Evolutionary conservation across 1,139 yeast genomes (phyloP), one percentile per base, ranked within the genome.

Genomic region (Casaregolazyma lundiana): DNA sequence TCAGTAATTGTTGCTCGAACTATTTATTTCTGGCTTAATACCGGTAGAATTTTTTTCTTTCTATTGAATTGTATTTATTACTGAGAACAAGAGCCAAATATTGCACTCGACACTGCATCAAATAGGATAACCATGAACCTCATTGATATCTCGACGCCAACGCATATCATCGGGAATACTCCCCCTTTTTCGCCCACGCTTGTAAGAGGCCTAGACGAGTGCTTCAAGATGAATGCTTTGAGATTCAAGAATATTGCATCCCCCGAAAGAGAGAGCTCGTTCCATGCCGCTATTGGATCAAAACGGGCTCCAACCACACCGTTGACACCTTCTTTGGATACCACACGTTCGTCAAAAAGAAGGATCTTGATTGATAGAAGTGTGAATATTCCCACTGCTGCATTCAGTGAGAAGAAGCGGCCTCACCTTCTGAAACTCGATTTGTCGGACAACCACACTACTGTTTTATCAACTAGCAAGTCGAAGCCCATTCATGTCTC

Each of bases 131-230:
- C 21, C 9, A 42, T 42, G 45, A 46, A 53, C 6, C 51, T 57
- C 39, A 55, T 57, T 40, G 60, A 57, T 40, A 45, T 56, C 41
- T 50, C 53, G 35, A 56, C 60, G 3, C 60, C 60, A 4, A 51
- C 48, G 8, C 48, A 46, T 4, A 30, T 35, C 13, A 21, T 17
- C 16, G 36, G 41, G 6, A 44, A 43, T 26, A 32, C 45, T n/a
- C 42, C 52, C 6, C 59, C 55, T 26, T 55, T 57, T 45, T 55
- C 60, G 5, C 60, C 60, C 7, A 49, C 53, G 6, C 44, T 55
- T 16, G 50, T 58, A 6, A 41, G 51, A 37, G 58, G 56, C 2
- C 42, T 56, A 36, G 51, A 53, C n/a, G 57, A 56, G 37, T 53
- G 58, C 41, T 56, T 56, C 44, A 48, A 47, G 36, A 35, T 55